These are phyloP conservation scores for Combretum micranthum DNA, from an alignment of 345 rosid genomes.

Conservation along the genomic window DNA sequence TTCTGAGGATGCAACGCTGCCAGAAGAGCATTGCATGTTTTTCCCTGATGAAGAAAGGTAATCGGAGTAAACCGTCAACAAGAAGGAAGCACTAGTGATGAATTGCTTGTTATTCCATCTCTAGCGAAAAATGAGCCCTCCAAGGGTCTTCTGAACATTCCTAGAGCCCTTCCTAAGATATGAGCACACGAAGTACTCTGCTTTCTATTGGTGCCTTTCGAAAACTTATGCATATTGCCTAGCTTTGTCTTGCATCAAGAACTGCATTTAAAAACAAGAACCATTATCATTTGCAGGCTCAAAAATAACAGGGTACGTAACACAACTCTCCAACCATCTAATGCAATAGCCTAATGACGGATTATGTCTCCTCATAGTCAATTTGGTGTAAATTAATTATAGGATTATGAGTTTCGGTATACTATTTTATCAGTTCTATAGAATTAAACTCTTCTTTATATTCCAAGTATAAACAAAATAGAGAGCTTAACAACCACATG, in stretches of 20 bases:
- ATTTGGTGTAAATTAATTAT: too few species aligned
- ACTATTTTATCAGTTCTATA: too few species aligned
- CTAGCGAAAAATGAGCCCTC: slow-evolving; percentile 85
- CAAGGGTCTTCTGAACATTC: slow-evolving; percentile 79
- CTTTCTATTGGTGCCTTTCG: slow-evolving; percentile 69
- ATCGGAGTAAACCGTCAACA: slow-evolving; percentile 72
- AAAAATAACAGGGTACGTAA: too few species aligned
- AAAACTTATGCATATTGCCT: slow-evolving; percentile 58
- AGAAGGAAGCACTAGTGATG: slow-evolving; percentile 80
- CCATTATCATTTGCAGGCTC: too few species aligned
- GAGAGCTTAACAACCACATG: too few species aligned
- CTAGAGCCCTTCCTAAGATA: slow-evolving; percentile 62
- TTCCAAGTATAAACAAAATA: too few species aligned
- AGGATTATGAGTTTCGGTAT: too few species aligned
- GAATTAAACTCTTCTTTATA: too few species aligned
- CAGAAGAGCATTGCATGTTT: slow-evolving; percentile 50
- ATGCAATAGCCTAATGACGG: too few species aligned
- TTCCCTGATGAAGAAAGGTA: slow-evolving; percentile 66
- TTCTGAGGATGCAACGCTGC: slow-evolving; percentile 48
- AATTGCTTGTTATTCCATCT: slow-evolving; percentile 97
- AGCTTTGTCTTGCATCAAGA: slow-evolving; percentile 89
- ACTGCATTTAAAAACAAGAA: slow-evolving; percentile 25
- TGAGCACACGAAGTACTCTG: slow-evolving; percentile 85
- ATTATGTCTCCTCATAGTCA: too few species aligned
- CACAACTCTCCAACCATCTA: too few species aligned